Percentiles rank a stretch among this genome's conserved stretches.
Conservation (phyloP, 1,139 yeast species). For the Hanseniaspora sp. region DNA sequence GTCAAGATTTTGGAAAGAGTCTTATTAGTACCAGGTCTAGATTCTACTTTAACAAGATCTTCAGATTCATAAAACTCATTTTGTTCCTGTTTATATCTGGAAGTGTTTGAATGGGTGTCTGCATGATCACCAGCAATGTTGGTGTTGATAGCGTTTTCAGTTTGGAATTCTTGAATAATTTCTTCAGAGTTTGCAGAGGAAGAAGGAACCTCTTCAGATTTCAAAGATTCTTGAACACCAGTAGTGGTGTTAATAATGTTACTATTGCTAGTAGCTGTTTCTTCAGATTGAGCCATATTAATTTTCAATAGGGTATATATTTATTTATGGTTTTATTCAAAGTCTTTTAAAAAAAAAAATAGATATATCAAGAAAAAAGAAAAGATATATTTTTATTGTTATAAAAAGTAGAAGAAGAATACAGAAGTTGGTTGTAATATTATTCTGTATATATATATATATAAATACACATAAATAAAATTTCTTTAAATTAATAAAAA, state of each 20-base stretch:
- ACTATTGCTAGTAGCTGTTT: too few relatives aligned
- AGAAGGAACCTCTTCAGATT: not conserved
- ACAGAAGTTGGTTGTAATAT: too few relatives aligned
- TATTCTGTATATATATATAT: too few relatives aligned
- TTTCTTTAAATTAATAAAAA: too few relatives aligned
- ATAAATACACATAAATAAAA: too few relatives aligned
- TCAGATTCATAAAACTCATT: slow-evolving; percentile 4
- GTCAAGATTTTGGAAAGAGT: slow-evolving; percentile 30
- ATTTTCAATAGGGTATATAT: too few relatives aligned
- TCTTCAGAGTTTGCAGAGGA: slow-evolving; percentile 11
- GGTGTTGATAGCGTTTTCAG: not conserved
- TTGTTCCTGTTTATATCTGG: slow-evolving; percentile 5
- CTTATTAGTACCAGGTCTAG: slow-evolving; percentile 24
- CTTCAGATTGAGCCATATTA: too few relatives aligned
- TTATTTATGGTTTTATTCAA: too few relatives aligned
- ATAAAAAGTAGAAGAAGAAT: too few relatives aligned
- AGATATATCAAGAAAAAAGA: too few relatives aligned
- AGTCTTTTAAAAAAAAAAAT: too few relatives aligned
- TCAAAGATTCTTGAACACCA: not conserved
- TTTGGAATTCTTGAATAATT: slow-evolving; percentile 6
- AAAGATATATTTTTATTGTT: too few relatives aligned
- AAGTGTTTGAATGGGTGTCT: not conserved
- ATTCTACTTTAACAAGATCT: slow-evolving; percentile 18
- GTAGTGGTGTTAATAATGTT: not conserved
- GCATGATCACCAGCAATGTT: not conserved